phyloP scores from a whole-genome alignment of 164 flowering plant genomes.

The Saururus chinensis region DNA sequence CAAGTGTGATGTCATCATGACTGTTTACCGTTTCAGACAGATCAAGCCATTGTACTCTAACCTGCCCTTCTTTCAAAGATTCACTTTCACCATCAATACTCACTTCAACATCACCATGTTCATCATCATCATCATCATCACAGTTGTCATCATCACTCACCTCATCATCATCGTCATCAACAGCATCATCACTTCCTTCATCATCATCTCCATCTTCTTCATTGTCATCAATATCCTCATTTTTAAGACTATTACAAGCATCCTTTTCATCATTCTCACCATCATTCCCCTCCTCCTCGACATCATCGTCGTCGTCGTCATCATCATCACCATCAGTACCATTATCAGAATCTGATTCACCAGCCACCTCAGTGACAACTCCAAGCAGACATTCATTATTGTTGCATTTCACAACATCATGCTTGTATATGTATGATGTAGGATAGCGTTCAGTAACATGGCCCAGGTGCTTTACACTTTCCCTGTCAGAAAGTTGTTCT shows the following conservation, averaged over 20 bases:
- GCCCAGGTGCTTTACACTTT: background rate
- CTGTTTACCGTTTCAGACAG: constrained; percentile 45
- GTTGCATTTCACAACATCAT: constrained; percentile 67
- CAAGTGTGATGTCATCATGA: constrained; percentile 43
- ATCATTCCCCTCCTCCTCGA: constrained; percentile 24
- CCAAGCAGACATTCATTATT: constrained; percentile 23
- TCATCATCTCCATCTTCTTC: constrained; percentile 4
- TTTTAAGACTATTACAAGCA: constrained; percentile 10
- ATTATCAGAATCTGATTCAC: constrained; percentile 40
- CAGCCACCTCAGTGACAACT: constrained; percentile 39
- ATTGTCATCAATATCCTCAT: constrained; percentile 15
- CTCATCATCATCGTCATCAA: constrained; percentile 24
- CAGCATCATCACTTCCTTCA: constrained; percentile 6
- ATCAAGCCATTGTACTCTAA: constrained; percentile 83
- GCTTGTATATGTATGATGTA: constrained; percentile 43
- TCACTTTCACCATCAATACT: constrained; percentile 17
- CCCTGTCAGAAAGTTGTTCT: background rate
- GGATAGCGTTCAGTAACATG: background rate
- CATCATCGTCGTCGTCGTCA: constrained; percentile 8
- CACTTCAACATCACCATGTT: constrained; percentile 10
- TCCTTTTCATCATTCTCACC: constrained; percentile 21
- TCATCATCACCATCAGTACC: constrained; percentile 12
- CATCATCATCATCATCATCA: constrained; percentile 13
- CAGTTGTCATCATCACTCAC: constrained; percentile 16
- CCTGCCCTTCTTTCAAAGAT: constrained; percentile 59